These are phyloP conservation scores for Hypholoma fasciculare DNA, from an alignment of 768 basidiomycete genomes.

Conservation along the genomic window DNA sequence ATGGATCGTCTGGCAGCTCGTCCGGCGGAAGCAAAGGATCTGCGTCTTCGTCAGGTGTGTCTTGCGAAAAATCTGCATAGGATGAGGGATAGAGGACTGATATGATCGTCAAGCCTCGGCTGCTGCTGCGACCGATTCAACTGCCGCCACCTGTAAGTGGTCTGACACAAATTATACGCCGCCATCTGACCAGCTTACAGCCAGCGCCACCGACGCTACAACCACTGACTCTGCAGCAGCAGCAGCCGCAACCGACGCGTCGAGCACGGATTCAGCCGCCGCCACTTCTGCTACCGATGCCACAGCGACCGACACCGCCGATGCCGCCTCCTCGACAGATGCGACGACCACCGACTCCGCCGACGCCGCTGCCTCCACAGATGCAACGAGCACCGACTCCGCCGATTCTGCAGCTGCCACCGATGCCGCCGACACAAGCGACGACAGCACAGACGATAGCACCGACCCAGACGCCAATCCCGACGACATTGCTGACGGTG, in stretches of 20 bases:
- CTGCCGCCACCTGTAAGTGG: background rate
- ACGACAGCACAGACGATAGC: conserved; percentile 2
- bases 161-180: background rate
- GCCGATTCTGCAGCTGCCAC: conserved; percentile 12
- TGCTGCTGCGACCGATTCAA: conserved; percentile 8
- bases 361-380: conserved; percentile 11
- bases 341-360: conserved; percentile 17
- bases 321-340: conserved; percentile 8
- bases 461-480: conserved; percentile 4
- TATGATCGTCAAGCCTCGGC: conserved; percentile 3
- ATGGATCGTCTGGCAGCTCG: conserved; percentile 12
- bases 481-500: conserved; percentile 14
- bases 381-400: conserved; percentile 6
- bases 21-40: conserved; percentile 13
- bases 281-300: conserved; percentile 8
- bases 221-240: conserved; percentile 13
- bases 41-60: conserved; percentile 6
- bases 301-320: conserved; percentile 11
- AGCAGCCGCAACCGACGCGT: conserved; percentile 5
- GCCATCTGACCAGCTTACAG: background rate
- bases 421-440: background rate
- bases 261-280: conserved; percentile 4
- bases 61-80: background rate
- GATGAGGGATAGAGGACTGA: background rate
- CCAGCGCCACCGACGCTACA: conserved; percentile 9